phyloP scores from a whole-genome alignment of 2,329 filamentous ascomycete species.

The Stachybotrys chlorohalonatus region DNA sequence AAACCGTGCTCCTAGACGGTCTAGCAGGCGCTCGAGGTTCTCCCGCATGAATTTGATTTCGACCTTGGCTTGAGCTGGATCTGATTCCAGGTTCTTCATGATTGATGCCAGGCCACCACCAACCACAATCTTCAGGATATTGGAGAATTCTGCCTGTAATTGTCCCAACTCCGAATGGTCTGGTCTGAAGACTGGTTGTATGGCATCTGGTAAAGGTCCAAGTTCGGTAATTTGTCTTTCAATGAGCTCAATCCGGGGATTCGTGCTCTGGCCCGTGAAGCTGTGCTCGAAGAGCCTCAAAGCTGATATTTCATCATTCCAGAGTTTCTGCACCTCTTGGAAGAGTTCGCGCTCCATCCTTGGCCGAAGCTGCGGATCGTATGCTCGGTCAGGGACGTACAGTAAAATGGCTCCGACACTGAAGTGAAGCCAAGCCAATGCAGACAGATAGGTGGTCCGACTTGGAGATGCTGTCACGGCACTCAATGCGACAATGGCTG shows the following conservation, averaged over 20 bases:
- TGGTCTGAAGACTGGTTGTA: slow-evolving; percentile 63
- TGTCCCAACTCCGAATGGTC: slow-evolving; percentile 55
- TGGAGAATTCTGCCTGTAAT: slow-evolving; percentile 77
- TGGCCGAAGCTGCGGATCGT: slow-evolving; percentile 66
- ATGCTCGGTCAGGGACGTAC: slow-evolving; percentile 78
- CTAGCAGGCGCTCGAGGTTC: slow-evolving; percentile 59
- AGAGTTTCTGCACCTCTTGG: slow-evolving; percentile 41
- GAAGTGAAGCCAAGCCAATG: slow-evolving; percentile 65
- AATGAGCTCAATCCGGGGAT: slow-evolving; percentile 55
- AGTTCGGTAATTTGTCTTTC: slow-evolving; percentile 53
- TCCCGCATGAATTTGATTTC: slow-evolving; percentile 42
- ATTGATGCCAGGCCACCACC: slow-evolving; percentile 33
- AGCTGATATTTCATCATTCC: slow-evolving; percentile 49
- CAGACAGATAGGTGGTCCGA: slow-evolving; percentile 21
- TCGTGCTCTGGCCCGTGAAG: slow-evolving; percentile 61
- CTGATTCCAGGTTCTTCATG: slow-evolving; percentile 13
- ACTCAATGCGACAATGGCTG: slow-evolving; percentile 35
- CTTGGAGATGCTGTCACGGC: slow-evolving; percentile 9
- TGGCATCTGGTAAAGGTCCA: slow-evolving; percentile 56
- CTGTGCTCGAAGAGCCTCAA: slow-evolving; percentile 56
- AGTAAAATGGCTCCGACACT: slow-evolving; percentile 65
- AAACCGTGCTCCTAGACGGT: slow-evolving; percentile 61
- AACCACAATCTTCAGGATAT: slow-evolving; percentile 58
- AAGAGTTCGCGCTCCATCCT: slow-evolving; percentile 56
- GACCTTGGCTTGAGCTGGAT: slow-evolving; percentile 11